Evolutionary conservation across 164 flowering plant species (phyloP).

Genomic region (Taxillus chinensis): DNA sequence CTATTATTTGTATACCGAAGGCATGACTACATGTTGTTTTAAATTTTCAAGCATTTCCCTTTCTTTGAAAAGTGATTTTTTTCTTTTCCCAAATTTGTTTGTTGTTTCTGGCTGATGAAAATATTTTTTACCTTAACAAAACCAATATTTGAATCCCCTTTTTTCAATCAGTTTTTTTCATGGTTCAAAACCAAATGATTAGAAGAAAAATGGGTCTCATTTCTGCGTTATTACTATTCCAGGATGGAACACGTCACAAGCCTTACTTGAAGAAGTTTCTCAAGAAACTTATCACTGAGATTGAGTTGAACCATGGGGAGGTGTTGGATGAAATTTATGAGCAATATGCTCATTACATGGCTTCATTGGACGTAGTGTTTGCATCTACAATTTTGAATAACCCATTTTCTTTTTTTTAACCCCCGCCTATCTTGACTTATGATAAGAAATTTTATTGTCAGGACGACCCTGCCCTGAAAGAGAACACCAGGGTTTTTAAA

Average conservation of each 20-base stretch:
- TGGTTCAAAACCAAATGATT: too few relatives aligned
- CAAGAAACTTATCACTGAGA: conserved; percentile 64
- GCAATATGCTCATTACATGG: conserved; percentile 48
- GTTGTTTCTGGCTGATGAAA: too few relatives aligned
- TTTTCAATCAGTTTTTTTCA: background rate
- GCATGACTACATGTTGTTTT: too few relatives aligned
- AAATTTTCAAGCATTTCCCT: too few relatives aligned
- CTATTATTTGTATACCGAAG: too few relatives aligned
- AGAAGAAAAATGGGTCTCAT: background rate
- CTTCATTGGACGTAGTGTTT: conserved; percentile 42
- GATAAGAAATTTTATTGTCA: conserved; percentile 14
- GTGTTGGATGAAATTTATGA: conserved; percentile 75
- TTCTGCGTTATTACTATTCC: conserved; percentile 9
- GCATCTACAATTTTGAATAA: background rate
- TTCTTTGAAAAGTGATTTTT: too few relatives aligned
- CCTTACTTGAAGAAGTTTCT: conserved; percentile 54
- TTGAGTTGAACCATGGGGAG: conserved; percentile 43
- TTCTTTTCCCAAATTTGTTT: too few relatives aligned
- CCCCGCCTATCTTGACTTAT: background rate
- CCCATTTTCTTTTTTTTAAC: too few relatives aligned
- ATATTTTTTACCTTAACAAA: too few relatives aligned
- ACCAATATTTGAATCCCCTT: background rate
- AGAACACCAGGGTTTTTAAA: conserved; percentile 43
- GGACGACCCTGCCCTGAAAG: conserved; percentile 35
- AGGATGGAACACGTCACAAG: conserved; percentile 25